Conservation (phyloP, 371 early-diverging fungal species). For the Dinochytrium kinnereticum region DNA sequence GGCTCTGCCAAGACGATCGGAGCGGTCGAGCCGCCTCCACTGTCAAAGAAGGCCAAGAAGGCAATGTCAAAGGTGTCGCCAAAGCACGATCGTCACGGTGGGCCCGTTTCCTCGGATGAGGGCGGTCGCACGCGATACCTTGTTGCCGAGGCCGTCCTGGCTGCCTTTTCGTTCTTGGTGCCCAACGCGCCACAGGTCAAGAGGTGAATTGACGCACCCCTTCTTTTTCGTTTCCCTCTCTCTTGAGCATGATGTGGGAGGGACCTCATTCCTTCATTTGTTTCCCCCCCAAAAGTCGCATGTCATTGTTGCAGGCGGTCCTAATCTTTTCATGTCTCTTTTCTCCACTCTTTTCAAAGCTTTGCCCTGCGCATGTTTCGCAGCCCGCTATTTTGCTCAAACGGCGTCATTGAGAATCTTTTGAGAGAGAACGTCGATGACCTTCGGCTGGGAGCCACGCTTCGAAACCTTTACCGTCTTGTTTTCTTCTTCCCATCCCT, state of each 20-base stretch:
- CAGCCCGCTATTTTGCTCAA: not conserved
- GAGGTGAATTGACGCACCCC: constrained; percentile 50
- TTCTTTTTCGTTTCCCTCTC: not conserved
- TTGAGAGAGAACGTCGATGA: not conserved
- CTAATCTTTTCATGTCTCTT: too few relatives aligned
- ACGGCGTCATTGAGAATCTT: not conserved
- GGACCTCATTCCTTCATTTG: too few relatives aligned
- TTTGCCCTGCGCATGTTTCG: constrained; percentile 5
- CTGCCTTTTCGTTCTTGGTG: constrained; percentile 68
- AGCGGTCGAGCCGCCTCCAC: too few relatives aligned
- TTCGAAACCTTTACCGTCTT: constrained; percentile 3
- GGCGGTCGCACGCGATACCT: not conserved
- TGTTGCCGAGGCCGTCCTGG: constrained; percentile 44
- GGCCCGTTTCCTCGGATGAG: not conserved
- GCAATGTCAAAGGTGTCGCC: not conserved
- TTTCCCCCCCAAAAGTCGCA: too few relatives aligned
- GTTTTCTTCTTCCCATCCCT: not conserved
- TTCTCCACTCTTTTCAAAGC: not conserved
- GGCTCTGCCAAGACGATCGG: too few relatives aligned
- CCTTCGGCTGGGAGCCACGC: not conserved
- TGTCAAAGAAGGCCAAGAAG: not conserved
- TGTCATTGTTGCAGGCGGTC: too few relatives aligned
- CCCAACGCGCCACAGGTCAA: constrained; percentile 76
- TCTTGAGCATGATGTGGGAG: too few relatives aligned
- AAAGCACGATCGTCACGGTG: constrained; percentile 13